These are phyloP conservation scores for Thelonectria rubi DNA, from an alignment of 2,329 filamentous ascomycete genomes.

Conservation along the genomic window DNA sequence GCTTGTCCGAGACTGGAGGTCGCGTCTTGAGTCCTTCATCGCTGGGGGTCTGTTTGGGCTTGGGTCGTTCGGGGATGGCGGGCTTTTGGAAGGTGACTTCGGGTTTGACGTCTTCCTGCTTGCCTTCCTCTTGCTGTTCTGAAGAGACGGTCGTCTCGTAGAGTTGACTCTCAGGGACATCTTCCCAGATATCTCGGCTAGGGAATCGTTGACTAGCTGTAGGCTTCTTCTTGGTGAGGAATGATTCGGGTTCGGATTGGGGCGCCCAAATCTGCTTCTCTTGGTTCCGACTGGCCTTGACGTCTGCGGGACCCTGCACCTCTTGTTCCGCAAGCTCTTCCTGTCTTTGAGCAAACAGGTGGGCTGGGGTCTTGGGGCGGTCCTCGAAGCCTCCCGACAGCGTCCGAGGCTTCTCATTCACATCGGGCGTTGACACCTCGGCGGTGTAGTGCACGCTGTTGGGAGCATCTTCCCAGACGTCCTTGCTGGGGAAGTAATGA, in stretches of 20 bases:
- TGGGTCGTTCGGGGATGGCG: slow-evolving; percentile 62
- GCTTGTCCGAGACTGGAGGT: slow-evolving; percentile 59
- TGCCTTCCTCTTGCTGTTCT: slow-evolving; percentile 41
- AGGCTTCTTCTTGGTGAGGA: slow-evolving; percentile 63
- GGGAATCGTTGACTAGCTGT: slow-evolving; percentile 78
- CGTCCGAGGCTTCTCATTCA: slow-evolving; percentile 52
- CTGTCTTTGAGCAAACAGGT: slow-evolving; percentile 72
- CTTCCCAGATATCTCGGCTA: slow-evolving; percentile 94
- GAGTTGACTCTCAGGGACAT: slow-evolving; percentile 83
- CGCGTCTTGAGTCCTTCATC: slow-evolving; percentile 50
- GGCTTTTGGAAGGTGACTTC: slow-evolving; percentile 53
- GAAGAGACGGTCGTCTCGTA: slow-evolving; percentile 76
- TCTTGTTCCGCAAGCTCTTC: slow-evolving; percentile 72
- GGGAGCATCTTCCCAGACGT: slow-evolving; percentile 97
- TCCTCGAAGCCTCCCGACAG: slow-evolving; percentile 44
- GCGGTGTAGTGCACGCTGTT: slow-evolving; percentile 81
- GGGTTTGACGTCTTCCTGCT: slow-evolving; percentile 43
- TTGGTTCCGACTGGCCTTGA: slow-evolving; percentile 42
- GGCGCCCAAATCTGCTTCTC: slow-evolving; percentile 57
- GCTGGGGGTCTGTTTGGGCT: slow-evolving; percentile 55
- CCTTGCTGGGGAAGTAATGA: slow-evolving; percentile 87
- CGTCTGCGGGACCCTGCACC: slow-evolving; percentile 42
- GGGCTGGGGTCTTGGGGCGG: slow-evolving; percentile 64
- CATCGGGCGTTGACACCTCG: slow-evolving; percentile 82
- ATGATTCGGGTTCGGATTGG: slow-evolving; percentile 53